These are phyloP conservation scores for Pseudonitzschia pungens DNA, from an alignment of 108 stramenopile genomes.

Conservation along the genomic window DNA sequence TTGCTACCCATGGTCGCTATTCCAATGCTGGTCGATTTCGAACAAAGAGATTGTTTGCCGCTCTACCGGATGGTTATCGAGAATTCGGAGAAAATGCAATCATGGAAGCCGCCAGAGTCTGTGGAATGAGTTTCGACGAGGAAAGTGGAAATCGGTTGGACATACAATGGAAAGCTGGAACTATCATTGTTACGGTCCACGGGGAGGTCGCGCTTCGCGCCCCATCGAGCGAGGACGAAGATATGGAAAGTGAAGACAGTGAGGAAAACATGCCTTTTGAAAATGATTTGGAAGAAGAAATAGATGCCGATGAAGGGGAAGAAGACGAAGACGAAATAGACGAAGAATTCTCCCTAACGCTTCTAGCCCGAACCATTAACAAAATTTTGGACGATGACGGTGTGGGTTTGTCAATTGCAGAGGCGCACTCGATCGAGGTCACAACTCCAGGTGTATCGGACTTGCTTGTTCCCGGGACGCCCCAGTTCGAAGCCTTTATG, in stretches of 20 bases:
- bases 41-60: neutral
- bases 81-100: conserved; percentile 42
- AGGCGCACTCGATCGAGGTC: conserved; percentile 70
- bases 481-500: conserved; percentile 62
- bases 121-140: conserved; percentile 28
- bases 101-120: conserved; percentile 29
- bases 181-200: conserved; percentile 59
- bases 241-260: conserved; percentile 30
- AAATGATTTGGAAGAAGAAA: conserved; percentile 4
- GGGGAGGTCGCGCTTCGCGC: conserved; percentile 30
- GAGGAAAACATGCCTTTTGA: conserved; percentile 22
- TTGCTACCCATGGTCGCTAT: neutral
- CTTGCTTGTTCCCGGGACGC: neutral
- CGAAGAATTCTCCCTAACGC: conserved; percentile 11
- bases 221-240: conserved; percentile 23
- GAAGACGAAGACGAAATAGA: conserved; percentile 8
- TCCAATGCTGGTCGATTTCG: neutral
- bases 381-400: conserved; percentile 13
- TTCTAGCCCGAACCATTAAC: conserved; percentile 9
- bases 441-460: conserved; percentile 68
- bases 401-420: conserved; percentile 51
- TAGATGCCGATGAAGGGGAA: conserved; percentile 23
- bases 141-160: conserved; percentile 12
- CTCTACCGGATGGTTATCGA: conserved; percentile 30
- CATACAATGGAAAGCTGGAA: conserved; percentile 64